A percentile compares a stretch with the other conserved stretches of the same genome.
phyloP scores from a whole-genome alignment of 352 stramenopile genomes.

The Globisporangium mamillatum region DNA sequence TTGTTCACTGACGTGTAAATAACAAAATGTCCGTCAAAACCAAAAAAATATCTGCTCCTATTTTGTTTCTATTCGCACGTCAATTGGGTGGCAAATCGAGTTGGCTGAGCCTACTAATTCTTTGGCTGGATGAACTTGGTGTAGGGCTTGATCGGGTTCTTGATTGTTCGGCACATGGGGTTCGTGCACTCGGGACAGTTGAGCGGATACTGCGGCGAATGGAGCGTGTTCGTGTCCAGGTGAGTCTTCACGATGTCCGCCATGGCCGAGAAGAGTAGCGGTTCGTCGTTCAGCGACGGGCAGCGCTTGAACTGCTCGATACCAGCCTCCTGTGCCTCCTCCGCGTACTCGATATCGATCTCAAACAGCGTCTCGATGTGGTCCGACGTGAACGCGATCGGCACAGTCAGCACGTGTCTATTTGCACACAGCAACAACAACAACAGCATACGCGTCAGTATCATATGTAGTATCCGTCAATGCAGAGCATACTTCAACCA shows the following conservation, averaged over 20 bases:
- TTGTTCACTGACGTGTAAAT: neutral
- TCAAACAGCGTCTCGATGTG: conserved; percentile 99
- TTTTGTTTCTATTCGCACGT: conserved; percentile 2
- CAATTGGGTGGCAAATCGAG: neutral
- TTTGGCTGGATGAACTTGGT: conserved; percentile 27
- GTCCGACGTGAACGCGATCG: conserved; percentile 98
- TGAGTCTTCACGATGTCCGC: conserved; percentile 95
- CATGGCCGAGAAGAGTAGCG: conserved; percentile 95
- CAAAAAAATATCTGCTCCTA: neutral
- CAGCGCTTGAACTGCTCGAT: conserved; percentile 95
- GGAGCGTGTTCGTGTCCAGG: conserved; percentile 71
- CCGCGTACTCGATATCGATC: conserved; percentile 99
- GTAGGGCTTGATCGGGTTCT: conserved; percentile 85
- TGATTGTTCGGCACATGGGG: conserved; percentile 78
- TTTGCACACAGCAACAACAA: conserved; percentile 1
- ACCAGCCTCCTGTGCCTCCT: conserved; percentile 93
- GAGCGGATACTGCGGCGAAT: conserved; percentile 80
- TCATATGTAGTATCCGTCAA: neutral
- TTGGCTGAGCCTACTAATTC: neutral
- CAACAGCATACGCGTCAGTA: neutral
- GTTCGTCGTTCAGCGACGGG: conserved; percentile 95
- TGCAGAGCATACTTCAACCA: neutral
- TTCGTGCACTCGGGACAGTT: conserved; percentile 84
- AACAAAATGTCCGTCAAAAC: neutral
- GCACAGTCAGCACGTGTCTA: conserved; percentile 95